Evolutionary conservation across 805 yeast species (phyloP).

Genomic region (Ogataea methylovora): DNA sequence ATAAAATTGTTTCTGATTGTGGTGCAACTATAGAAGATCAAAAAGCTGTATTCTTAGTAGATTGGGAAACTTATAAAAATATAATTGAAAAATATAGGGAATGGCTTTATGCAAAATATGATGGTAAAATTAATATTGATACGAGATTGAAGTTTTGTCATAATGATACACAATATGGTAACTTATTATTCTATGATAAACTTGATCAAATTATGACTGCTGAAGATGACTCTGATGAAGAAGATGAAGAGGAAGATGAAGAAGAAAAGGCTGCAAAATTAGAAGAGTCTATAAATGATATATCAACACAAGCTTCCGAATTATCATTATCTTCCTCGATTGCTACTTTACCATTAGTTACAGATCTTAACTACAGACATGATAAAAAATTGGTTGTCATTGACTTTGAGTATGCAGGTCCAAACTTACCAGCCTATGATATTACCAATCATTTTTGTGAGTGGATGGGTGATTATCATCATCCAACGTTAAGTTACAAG

Average conservation of each 20-base stretch:
- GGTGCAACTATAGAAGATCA: constrained; percentile 29
- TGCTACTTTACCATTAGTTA: constrained; percentile 18
- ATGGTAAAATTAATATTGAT: constrained; percentile 29
- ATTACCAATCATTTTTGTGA: constrained; percentile 90
- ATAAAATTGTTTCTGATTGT: constrained; percentile 28
- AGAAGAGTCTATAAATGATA: constrained; percentile 4
- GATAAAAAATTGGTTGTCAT: constrained; percentile 82
- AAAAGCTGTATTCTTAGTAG: constrained; percentile 32
- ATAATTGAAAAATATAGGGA: constrained; percentile 45
- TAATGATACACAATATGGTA: constrained; percentile 96
- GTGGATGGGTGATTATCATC: constrained; percentile 94
- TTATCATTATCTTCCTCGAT: constrained; percentile 11
- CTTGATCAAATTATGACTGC: constrained; percentile 17
- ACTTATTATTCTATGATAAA: constrained; percentile 51
- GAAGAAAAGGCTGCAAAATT: constrained; percentile 5
- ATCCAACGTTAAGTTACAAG: constrained; percentile 44
- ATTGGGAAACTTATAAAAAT: constrained; percentile 43
- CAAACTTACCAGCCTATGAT: constrained; percentile 84
- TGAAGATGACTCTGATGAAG: constrained; percentile 21
- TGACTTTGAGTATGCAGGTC: constrained; percentile 93
- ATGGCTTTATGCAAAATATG: constrained; percentile 54
- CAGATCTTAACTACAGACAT: constrained; percentile 21
- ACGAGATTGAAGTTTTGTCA: constrained; percentile 75
- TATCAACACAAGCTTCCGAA: constrained; percentile 10
- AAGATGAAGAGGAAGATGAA: constrained; percentile 8